Conservation (phyloP, 2,329 filamentous ascomycete genomes). For the Seiridium unicorne region DNA sequence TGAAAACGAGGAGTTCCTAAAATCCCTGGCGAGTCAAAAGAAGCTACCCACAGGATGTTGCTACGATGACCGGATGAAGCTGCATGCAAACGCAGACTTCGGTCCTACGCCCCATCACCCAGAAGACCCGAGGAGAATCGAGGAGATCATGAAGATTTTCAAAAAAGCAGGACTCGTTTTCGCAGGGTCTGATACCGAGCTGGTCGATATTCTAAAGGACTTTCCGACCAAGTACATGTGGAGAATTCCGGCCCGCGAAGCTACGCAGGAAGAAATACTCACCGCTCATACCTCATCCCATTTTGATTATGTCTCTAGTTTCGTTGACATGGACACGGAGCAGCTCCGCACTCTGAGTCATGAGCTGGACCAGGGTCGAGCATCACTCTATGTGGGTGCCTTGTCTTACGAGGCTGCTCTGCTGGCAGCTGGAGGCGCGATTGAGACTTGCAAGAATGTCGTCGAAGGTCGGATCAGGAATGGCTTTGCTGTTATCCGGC, state of each 20-base stretch:
- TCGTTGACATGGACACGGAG: conserved; percentile 53
- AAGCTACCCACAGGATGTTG: conserved; percentile 73
- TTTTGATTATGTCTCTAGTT: conserved; percentile 70
- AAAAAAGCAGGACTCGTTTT: conserved; percentile 78
- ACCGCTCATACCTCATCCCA: conserved; percentile 77
- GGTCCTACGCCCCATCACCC: conserved; percentile 78
- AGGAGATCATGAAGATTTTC: conserved; percentile 88
- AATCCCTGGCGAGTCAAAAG: conserved; percentile 39
- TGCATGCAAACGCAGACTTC: conserved; percentile 84
- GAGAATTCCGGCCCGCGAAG: conserved; percentile 76
- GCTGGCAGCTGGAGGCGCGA: conserved; percentile 86
- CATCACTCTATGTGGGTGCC: conserved; percentile 80
- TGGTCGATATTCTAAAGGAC: conserved; percentile 48
- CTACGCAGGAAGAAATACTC: conserved; percentile 76
- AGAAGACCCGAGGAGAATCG: conserved; percentile 89
- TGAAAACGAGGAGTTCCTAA: conserved; percentile 34
- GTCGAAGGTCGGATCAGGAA: conserved; percentile 84
- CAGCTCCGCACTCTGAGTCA: conserved; percentile 68
- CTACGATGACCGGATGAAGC: conserved; percentile 94
- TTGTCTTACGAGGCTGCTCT: conserved; percentile 79
- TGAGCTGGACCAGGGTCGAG: conserved; percentile 60
- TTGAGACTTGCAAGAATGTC: conserved; percentile 94
- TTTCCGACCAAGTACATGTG: conserved; percentile 64
- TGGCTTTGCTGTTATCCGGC: conserved; percentile 90
- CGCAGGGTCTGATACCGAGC: conserved; percentile 53